These are phyloP conservation scores for Pyrenula aspistea DNA, from an alignment of 495 filamentous ascomycete genomes.

Conservation along the genomic window DNA sequence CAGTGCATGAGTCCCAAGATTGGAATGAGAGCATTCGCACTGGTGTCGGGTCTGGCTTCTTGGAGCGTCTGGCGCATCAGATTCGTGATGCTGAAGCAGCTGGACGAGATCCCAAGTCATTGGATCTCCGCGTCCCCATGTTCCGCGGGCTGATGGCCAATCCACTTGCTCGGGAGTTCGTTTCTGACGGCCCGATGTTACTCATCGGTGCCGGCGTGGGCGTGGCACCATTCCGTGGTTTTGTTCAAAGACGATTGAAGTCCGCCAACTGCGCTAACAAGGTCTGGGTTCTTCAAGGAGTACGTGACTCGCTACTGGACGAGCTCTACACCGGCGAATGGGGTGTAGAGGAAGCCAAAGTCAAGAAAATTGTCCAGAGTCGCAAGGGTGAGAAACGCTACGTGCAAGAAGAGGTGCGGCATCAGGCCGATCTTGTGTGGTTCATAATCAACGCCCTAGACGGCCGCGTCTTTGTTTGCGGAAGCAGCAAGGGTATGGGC, in stretches of 20 bases:
- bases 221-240: conserved; percentile 92
- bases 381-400: conserved; percentile 66
- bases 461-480: conserved; percentile 90
- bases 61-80: conserved; percentile 64
- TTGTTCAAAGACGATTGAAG: conserved; percentile 87
- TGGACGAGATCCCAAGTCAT: conserved; percentile 35
- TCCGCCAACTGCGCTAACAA: conserved; percentile 98
- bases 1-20: conserved; percentile 74
- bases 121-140: conserved; percentile 74
- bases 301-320: conserved; percentile 82
- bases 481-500: conserved; percentile 89
- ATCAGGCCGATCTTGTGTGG: conserved; percentile 93
- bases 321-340: conserved; percentile 95
- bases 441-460: conserved; percentile 88
- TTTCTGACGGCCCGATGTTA: conserved; percentile 89
- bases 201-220: conserved; percentile 94
- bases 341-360: conserved; percentile 84
- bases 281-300: conserved; percentile 97
- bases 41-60: conserved; percentile 70
- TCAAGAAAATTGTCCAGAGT: conserved; percentile 87
- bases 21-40: conserved; percentile 60
- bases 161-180: conserved; percentile 80
- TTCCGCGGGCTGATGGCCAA: conserved; percentile 99
- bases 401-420: conserved; percentile 74
- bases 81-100: conserved; percentile 51